Evolutionary conservation across 768 basidiomycete species (phyloP), one percentile per base, ranked within the genome.

Genomic region (Strobilomyces dryophilus): DNA sequence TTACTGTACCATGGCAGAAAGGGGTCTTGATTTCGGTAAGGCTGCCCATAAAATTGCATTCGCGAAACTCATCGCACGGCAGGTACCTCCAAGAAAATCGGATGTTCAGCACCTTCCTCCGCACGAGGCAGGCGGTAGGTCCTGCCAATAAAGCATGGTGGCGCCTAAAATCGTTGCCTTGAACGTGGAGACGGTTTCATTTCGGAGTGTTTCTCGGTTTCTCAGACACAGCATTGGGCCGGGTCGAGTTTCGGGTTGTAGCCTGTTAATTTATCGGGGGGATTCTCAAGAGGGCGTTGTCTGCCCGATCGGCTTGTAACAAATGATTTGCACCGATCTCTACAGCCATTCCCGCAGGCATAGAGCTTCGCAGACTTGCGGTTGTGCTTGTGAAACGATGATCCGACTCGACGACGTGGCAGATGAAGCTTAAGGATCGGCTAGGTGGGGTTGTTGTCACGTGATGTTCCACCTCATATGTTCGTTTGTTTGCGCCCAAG

Each of bases 31-130:
- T 69, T 47, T 59, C 41, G 41, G 67, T 66, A 37, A 54, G 59
- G 17, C 14, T 6, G 26, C 37, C 20, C 31, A 8, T 8, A 46
- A 20, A 32, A 26, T 11, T 39, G 12, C 26, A 21, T 52, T 34
- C 49, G 47, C 39, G 20, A 48, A 48, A 51, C 58, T 47, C 24
- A 65, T 50, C 41, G 11, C 24, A 14, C 12, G 9, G 18, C 53
- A 70, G 68, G 61, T 70, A 17, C 62, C 69, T 29, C 61, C 67
- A 39, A 61, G 53, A 42, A 52, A 57, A 27, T 26, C 53, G 36
- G 47, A 43, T 18, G 12, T 45, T 26, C 49, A 55, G 20, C 52
- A 54, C 26, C 53, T 45, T 54, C 21, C 52, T 15, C 27, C 31
- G 57, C 64, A 68, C 40, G 64, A 58, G 60, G 64, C 57, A 42